Conservation (phyloP, 1,284 basidiomycete genomes). For the Pholiota adiposa region DNA sequence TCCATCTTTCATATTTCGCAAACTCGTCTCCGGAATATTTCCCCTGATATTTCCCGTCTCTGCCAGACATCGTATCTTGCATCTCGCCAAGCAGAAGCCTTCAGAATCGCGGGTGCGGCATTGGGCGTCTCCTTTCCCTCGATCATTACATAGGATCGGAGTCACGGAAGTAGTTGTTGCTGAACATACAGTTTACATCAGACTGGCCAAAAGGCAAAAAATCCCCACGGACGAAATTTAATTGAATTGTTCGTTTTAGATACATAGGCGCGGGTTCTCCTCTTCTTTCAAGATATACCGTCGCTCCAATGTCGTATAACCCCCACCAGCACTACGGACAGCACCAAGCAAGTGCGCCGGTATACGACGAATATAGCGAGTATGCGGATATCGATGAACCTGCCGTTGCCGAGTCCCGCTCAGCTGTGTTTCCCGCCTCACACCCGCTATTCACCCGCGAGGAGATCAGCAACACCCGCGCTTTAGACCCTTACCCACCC, state of each 20-base stretch:
- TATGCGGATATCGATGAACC: conserved; percentile 22
- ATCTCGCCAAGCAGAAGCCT: background rate
- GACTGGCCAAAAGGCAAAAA: conserved; percentile 30
- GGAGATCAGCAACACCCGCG: conserved; percentile 24
- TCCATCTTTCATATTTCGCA: background rate
- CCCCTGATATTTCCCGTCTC: background rate
- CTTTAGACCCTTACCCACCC: conserved; percentile 27
- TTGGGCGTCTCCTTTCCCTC: conserved; percentile 20
- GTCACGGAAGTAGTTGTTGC: conserved; percentile 24
- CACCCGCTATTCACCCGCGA: conserved; percentile 28
- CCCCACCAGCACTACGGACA: conserved; percentile 17
- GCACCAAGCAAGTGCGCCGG: conserved; percentile 4
- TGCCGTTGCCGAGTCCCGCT: conserved; percentile 21
- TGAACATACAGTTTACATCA: conserved; percentile 30
- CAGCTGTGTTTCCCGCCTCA: conserved; percentile 23
- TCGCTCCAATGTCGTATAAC: conserved; percentile 19
- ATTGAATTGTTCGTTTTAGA: conserved; percentile 25
- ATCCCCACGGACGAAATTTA: conserved; percentile 27
- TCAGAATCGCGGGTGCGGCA: conserved; percentile 13
- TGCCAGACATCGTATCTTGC: background rate
- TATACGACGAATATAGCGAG: conserved; percentile 13
- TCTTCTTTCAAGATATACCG: conserved; percentile 26
- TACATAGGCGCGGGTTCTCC: conserved; percentile 25
- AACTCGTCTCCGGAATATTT: background rate
- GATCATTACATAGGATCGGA: conserved; percentile 27